phyloP scores from a whole-genome alignment of 441 rosid genomes.

The Gossypium laxum region DNA sequence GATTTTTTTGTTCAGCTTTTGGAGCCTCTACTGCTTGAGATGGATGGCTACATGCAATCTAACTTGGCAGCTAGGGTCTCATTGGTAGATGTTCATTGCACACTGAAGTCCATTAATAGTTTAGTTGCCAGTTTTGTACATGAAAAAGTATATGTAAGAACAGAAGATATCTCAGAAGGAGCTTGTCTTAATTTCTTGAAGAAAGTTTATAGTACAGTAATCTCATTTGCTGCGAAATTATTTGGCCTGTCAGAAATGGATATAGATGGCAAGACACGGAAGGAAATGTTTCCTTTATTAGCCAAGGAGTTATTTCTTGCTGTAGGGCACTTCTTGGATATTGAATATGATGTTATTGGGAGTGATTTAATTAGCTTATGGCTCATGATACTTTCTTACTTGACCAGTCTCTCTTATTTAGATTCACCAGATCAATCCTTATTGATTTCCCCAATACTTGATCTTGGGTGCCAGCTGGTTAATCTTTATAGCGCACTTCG shows the following conservation, averaged over 20 bases:
- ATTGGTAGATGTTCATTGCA: slow-evolving; percentile 39
- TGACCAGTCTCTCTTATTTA: slow-evolving; percentile 34
- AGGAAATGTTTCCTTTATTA: slow-evolving; percentile 33
- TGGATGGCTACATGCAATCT: slow-evolving; percentile 35
- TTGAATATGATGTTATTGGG: slow-evolving; percentile 70
- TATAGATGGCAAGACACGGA: slow-evolving; percentile 21
- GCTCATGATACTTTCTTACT: slow-evolving; percentile 49
- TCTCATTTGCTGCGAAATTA: slow-evolving; percentile 42
- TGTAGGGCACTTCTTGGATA: slow-evolving; percentile 51
- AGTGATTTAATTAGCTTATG: slow-evolving; percentile 60
- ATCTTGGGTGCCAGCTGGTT: slow-evolving; percentile 66
- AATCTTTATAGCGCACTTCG: slow-evolving; percentile 75
- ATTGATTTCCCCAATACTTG: slow-evolving; percentile 34
- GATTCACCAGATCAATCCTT: slow-evolving; percentile 28
- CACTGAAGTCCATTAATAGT: slow-evolving; percentile 46
- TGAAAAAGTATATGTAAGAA: slow-evolving; percentile 51
- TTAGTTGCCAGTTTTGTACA: slow-evolving; percentile 41
- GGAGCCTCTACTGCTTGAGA: slow-evolving; percentile 62
- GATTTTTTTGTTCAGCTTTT: slow-evolving; percentile 72
- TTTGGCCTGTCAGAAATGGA: slow-evolving; percentile 25
- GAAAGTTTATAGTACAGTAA: slow-evolving; percentile 40
- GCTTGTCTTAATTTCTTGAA: slow-evolving; percentile 65
- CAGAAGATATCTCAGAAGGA: slow-evolving; percentile 76
- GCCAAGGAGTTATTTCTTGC: slow-evolving; percentile 47
- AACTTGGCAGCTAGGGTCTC: slow-evolving; percentile 29